Base-by-base conservation (phyloP, 371 early-diverging fungal genomes). In the Mucor racemosus region DNA sequence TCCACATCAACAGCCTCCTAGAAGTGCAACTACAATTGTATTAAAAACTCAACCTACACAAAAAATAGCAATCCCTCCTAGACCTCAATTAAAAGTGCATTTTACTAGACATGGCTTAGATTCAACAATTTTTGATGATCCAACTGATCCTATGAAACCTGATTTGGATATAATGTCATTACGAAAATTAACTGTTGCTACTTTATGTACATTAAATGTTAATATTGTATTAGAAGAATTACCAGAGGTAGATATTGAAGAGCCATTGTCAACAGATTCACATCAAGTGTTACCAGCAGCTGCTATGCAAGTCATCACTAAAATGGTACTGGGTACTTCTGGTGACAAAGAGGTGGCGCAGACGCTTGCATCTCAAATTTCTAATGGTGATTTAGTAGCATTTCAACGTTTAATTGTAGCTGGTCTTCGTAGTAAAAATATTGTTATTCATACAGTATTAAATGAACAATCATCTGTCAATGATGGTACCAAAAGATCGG, bases 311-410 rank as follows among this genome's bases (percentile, higher is more conserved):
- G 48, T 80, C 11, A 76, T 80, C 31, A 80, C 81, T 1, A 71
- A 76, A 19, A 80, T 80, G 81, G 78, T 80, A 10, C 44, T 80
- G 31, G 81, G 81, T 1, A 80, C 81, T 7, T 80, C 81, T 13
- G 81, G 81, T n/a, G 81, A 80, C 50, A 80, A 78, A 41, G 81
- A 81, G 7, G 81, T 79, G 1, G 69, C 77, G 4, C 77, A 77
- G 44, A 81, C 81, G 8, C 65, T 76, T 3, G 76, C 75, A 7
- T 81, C 81, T 0, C 81, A 81, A 58, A 81, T 81, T 14, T 81
- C 77, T 5, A 81, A 81, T 40, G 81, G 81, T 10, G 81, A 81
- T 63, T 62, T 81, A 1, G 81, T 75, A 31, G 81, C 81, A 5
- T 55, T 79, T 3, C 79, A 78, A 14, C 73, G 79, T 0, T 67